These are phyloP conservation scores for Breviolum minutum DNA, from an alignment of 73 alveolate genomes.

Conservation along the genomic window DNA sequence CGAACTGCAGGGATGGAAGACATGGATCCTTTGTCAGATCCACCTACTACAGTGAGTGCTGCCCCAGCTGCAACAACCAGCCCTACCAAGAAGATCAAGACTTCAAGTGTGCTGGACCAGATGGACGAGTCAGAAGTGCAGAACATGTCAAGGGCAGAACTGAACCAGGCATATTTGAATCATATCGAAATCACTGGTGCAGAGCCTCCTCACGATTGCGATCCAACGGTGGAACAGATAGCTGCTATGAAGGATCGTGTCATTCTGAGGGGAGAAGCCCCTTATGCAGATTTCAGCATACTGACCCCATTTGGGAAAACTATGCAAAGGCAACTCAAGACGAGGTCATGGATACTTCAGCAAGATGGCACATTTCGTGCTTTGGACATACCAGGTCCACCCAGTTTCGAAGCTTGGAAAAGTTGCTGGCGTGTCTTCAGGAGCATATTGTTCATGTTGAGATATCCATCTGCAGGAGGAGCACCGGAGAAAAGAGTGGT, in stretches of 20 bases:
- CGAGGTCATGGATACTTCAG: neutral
- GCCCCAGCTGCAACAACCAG: neutral
- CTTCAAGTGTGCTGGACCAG: constrained; percentile 18
- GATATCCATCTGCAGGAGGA: neutral
- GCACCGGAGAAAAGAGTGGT: neutral
- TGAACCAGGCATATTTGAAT: neutral
- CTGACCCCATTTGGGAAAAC: neutral
- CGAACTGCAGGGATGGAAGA: neutral
- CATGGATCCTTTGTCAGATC: neutral
- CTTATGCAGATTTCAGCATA: constrained; percentile 24
- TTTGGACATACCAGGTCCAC: constrained; percentile 3
- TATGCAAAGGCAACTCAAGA: constrained; percentile 6
- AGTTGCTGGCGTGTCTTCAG: constrained; percentile 9
- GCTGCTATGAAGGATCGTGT: neutral
- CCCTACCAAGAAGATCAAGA: neutral
- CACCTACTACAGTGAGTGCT: neutral
- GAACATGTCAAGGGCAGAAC: neutral
- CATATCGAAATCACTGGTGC: constrained; percentile 21
- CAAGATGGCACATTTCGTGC: constrained; percentile 1
- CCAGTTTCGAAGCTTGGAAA: constrained; percentile 2
- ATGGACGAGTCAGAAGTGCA: constrained; percentile 23
- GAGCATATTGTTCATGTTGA: neutral
- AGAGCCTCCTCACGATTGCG: constrained; percentile 16
- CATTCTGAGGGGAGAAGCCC: neutral
- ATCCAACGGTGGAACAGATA: constrained; percentile 22